A percentile compares a stretch with the other conserved stretches of the same genome.
These are phyloP conservation scores for Diaporthe amygdali DNA, from an alignment of 2,329 filamentous ascomycete genomes.

Conservation along the genomic window DNA sequence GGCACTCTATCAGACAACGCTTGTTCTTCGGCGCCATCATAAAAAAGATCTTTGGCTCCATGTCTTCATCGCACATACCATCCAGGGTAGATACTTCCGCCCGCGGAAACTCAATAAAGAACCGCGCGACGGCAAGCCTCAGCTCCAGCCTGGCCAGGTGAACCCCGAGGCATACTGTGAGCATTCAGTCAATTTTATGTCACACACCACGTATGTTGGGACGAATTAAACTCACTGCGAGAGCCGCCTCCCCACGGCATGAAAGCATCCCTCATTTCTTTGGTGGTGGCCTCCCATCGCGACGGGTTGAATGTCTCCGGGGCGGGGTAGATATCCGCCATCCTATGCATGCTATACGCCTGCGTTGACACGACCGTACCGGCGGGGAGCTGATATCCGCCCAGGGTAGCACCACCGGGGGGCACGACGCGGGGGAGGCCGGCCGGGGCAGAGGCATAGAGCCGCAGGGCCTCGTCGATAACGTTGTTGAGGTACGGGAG, in stretches of 20 bases:
- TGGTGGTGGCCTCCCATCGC: slow-evolving; percentile 41
- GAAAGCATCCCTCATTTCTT: slow-evolving; percentile 32
- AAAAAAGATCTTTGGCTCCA: slow-evolving; percentile 34
- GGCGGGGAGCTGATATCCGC: slow-evolving; percentile 43
- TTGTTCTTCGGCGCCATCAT: slow-evolving; percentile 32
- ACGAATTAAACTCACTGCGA: slow-evolving; percentile 28
- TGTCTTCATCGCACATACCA: slow-evolving; percentile 37
- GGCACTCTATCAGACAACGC: slow-evolving; percentile 34
- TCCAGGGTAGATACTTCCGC: slow-evolving; percentile 32
- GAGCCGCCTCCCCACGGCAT: slow-evolving; percentile 36
- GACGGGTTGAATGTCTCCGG: slow-evolving; percentile 42
- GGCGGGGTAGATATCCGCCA: slow-evolving; percentile 44
- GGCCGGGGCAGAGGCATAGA: slow-evolving; percentile 46
- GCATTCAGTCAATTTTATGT: slow-evolving; percentile 40
- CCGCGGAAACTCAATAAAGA: slow-evolving; percentile 46
- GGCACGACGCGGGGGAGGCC: slow-evolving; percentile 47
- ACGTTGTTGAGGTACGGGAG: slow-evolving; percentile 47
- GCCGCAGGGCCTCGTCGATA: slow-evolving; percentile 50
- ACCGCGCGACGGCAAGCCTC: slow-evolving; percentile 50
- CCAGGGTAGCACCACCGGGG: slow-evolving; percentile 41
- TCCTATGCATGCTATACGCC: slow-evolving; percentile 51
- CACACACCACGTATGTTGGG: not conserved
- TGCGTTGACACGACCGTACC: slow-evolving; percentile 47
- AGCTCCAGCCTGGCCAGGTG: slow-evolving; percentile 61
- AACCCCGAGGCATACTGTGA: slow-evolving; percentile 53